phyloP scores from a whole-genome alignment of 176 grass and related monocot genomes.

The Avena eriantha region DNA sequence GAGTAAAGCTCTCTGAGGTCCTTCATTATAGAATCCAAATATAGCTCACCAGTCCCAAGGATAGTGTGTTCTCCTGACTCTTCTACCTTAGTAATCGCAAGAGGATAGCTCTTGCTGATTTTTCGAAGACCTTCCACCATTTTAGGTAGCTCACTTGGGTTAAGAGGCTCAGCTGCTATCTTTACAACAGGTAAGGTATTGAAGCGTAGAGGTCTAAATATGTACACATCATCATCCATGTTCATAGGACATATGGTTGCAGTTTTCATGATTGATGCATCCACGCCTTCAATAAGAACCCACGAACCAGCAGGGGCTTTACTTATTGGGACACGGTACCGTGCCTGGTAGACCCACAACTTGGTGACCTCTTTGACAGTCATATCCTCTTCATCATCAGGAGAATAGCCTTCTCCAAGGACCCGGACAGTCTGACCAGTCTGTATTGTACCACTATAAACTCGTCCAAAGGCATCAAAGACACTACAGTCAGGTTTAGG shows the following conservation, averaged over 20 bases:
- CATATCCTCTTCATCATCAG: conserved; percentile 99
- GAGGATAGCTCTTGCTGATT: conserved; percentile 99
- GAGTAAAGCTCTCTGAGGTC: conserved; percentile 98
- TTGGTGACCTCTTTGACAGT: conserved; percentile 98
- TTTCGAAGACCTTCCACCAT: conserved; percentile 98
- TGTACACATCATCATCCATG: conserved; percentile 94
- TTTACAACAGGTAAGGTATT: conserved; percentile 94
- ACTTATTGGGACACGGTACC: conserved; percentile 90
- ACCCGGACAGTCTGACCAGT: conserved; percentile 92
- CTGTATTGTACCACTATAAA: conserved; percentile 96
- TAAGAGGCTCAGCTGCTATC: conserved; percentile 95
- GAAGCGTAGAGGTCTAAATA: conserved; percentile 94
- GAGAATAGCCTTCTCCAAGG: conserved; percentile 97
- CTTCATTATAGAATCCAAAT: conserved; percentile 99
- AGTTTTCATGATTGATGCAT: conserved; percentile 99
- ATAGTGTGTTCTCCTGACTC: conserved; percentile 98
- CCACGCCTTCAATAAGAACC: conserved; percentile 99
- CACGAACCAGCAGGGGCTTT: conserved; percentile 94
- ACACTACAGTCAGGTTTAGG: conserved; percentile 94
- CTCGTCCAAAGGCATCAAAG: conserved; percentile 96
- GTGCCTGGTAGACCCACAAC: conserved; percentile 97
- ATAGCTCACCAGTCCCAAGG: conserved; percentile 87
- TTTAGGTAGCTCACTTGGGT: conserved; percentile 96
- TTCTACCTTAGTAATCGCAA: conserved; percentile 97
- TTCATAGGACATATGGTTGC: conserved; percentile 92